Percentiles rank a stretch among this genome's conserved stretches.
Conservation (phyloP, 768 basidiomycete species). For the Postia placenta region DNA sequence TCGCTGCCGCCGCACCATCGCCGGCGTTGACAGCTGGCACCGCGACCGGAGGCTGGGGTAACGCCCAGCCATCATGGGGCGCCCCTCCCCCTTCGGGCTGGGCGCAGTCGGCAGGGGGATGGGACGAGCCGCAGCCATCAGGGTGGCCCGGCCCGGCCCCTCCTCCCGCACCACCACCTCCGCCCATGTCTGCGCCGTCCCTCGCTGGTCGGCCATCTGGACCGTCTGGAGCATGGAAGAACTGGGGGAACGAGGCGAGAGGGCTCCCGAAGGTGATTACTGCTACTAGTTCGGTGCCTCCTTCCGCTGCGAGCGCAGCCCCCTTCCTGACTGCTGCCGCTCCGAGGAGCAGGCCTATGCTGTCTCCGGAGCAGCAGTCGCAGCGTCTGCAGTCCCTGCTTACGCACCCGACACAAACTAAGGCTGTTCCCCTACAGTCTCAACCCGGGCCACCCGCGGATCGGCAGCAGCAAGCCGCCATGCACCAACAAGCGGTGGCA, state of each 20-base stretch:
- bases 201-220: not conserved
- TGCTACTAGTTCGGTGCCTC: not conserved
- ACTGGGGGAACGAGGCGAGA: constrained; percentile 13
- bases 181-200: constrained; percentile 5
- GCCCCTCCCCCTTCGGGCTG: not conserved
- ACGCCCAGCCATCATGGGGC: not conserved
- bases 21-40: not conserved
- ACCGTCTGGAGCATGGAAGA: constrained; percentile 10
- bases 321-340: not conserved
- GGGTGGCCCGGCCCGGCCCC: constrained; percentile 2
- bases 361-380: constrained; percentile 16
- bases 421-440: constrained; percentile 14
- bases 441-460: not conserved
- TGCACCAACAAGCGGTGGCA: constrained; percentile 4
- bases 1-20: not conserved
- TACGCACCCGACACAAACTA: constrained; percentile 12
- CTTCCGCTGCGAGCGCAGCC: constrained; percentile 1
- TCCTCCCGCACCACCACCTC: constrained; percentile 3
- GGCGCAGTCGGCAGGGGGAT: not conserved
- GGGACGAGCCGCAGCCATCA: constrained; percentile 6
- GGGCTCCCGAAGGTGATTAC: constrained; percentile 13
- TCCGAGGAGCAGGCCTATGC: constrained; percentile 4
- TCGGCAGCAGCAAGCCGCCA: not conserved
- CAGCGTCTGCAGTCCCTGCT: constrained; percentile 13
- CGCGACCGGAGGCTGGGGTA: not conserved